Evolutionary conservation across 2,329 filamentous ascomycete genomes (phyloP), one percentile per base, ranked within the genome.

Genomic region (Zasmidium citrigriseum): DNA sequence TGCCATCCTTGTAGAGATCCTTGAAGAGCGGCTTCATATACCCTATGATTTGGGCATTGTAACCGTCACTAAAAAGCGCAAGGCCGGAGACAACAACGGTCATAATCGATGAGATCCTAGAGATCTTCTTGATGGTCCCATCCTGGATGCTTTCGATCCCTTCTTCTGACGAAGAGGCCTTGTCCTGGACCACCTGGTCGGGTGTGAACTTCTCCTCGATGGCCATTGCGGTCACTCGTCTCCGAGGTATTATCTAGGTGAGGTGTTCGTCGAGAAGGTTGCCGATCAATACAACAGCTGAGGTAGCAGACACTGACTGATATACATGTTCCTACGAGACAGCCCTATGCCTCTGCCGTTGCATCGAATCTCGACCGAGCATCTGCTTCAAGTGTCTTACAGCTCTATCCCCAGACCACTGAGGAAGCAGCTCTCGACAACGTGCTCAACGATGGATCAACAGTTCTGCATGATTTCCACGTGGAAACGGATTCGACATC

Each of bases 81-180:
- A 80, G 71, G 4, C 77, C 78, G 1, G 77, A 77, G 59, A 80
- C 79, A 1, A 80, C 62, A 12, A 80, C 72, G 20, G 70, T 76
- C 73, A 79, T 77, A 29, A 78, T 61, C 67, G 76, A 79, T 1
- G 69, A 73, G 34, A 59, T 54, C 20, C 48, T 54, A 4, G 59
- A 64, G 29, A 65, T 54, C 38, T 55, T 58, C 38, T 57, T 50
- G 24, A 64, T 48, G 9, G 38, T 7, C 9, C 23, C 53, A 38
- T 55, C 57, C 29, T 60, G 60, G 1, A 52, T 44, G 20, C 27
- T 53, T 4, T 41, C 44, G 44, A 53, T 11, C 4, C 49, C 54
- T 24, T 54, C 50, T 52, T 54, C 55, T 9, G 55, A 54, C n/a
- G 49, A 29, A 20, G 50, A 25, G 49, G 29, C 20, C 20, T 22